A percentile compares a stretch with the other conserved stretches of the same genome.
Conservation (phyloP, 331 rosid genomes). For the Saraca asoca region DNA sequence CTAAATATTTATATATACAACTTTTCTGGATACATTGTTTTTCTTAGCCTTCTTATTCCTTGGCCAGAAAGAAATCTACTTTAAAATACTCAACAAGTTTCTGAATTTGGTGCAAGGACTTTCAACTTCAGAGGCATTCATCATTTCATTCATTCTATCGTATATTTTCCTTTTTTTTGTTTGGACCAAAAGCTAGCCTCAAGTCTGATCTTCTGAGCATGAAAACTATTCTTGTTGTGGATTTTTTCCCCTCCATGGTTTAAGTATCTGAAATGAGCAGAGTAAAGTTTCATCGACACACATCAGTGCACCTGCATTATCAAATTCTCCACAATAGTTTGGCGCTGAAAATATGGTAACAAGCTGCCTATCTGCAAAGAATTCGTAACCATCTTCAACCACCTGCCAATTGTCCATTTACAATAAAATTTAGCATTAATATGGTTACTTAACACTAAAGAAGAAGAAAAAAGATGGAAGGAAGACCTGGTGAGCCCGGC, state of each 20-base stretch:
- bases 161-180: no score
- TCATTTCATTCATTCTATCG: no score
- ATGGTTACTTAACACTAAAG: no score
- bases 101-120: background rate
- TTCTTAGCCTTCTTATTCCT: background rate
- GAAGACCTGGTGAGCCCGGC: conserved; percentile 70
- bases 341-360: conserved; percentile 71
- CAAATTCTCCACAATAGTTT: conserved; percentile 71
- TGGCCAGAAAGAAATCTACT: background rate
- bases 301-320: conserved; percentile 72
- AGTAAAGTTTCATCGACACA: conserved; percentile 58
- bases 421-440: no score
- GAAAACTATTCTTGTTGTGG: conserved; percentile 28
- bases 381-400: conserved; percentile 70
- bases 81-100: background rate
- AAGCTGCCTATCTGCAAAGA: conserved; percentile 65
- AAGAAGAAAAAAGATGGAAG: background rate
- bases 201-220: no score
- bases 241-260: conserved; percentile 47
- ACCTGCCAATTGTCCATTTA: conserved; percentile 38
- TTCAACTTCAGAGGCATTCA: no score
- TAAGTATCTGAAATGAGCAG: conserved; percentile 67
- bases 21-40: background rate
- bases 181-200: no score
- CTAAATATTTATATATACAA: conserved; percentile 7